These are phyloP conservation scores for Solanum phureja DNA, from an alignment of 257 asterid genomes.

Conservation along the genomic window DNA sequence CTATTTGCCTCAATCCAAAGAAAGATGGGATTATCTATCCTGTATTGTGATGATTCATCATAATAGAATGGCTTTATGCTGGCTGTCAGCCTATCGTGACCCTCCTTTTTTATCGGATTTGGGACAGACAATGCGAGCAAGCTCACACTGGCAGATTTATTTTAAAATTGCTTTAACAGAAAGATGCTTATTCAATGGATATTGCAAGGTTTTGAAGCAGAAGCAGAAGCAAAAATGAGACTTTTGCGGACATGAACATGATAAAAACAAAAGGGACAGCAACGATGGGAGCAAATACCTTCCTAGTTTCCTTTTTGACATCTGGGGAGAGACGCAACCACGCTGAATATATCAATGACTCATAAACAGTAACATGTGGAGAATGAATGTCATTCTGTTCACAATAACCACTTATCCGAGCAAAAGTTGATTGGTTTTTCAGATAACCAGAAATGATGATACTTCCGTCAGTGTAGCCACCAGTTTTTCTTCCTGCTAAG, in stretches of 20 bases:
- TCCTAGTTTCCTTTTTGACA: constrained; percentile 32
- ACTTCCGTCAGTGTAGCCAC: constrained; percentile 68
- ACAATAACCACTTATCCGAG: constrained; percentile 80
- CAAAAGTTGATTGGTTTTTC: constrained; percentile 78
- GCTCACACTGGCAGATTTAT: neutral
- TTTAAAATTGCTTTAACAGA: neutral
- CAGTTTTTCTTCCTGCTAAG: constrained; percentile 79
- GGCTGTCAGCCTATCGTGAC: neutral
- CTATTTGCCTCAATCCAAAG: neutral
- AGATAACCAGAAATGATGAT: constrained; percentile 72
- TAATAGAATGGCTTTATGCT: neutral
- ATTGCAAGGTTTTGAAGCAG: neutral
- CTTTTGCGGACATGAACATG: neutral
- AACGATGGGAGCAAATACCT: constrained; percentile 14
- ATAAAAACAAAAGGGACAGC: neutral
- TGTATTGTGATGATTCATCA: neutral
- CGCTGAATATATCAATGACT: constrained; percentile 78
- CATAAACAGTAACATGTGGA: constrained; percentile 81
- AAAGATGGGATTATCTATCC: neutral
- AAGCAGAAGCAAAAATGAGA: neutral
- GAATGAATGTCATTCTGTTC: constrained; percentile 90
- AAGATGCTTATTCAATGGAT: neutral
- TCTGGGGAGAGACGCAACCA: constrained; percentile 87
- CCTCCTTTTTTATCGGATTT: neutral
- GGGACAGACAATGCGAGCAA: neutral